phyloP scores from a whole-genome alignment of 1,139 yeast species.

The Hemisphaericaspora xylanilytica region DNA sequence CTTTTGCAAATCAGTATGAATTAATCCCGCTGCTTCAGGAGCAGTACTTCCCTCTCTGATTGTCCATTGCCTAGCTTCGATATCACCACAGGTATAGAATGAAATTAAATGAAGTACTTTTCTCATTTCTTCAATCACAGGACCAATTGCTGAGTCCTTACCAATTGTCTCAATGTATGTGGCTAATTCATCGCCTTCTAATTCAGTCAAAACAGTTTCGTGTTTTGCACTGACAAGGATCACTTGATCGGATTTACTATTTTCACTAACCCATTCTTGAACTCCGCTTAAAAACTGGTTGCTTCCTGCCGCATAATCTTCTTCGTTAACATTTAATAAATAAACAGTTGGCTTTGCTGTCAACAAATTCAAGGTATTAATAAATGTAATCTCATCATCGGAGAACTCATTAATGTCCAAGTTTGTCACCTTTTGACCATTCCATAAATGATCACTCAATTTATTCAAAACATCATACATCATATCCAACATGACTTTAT shows the following conservation, averaged over 20 bases:
- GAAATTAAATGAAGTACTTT: constrained; percentile 68
- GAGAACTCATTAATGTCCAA: constrained; percentile 48
- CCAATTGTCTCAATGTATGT: constrained; percentile 15
- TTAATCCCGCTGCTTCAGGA: constrained; percentile 91
- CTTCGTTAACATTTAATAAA: constrained; percentile 55
- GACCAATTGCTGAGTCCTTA: constrained; percentile 39
- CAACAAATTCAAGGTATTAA: constrained; percentile 58
- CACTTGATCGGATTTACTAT: constrained; percentile 55
- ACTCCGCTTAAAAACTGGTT: constrained; percentile 49
- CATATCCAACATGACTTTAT: constrained; percentile 29
- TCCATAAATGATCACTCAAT: constrained; percentile 52
- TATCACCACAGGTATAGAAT: constrained; percentile 87
- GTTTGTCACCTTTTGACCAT: constrained; percentile 49
- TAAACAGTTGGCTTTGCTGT: constrained; percentile 72
- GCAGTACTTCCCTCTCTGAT: constrained; percentile 75
- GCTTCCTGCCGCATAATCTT: constrained; percentile 46
- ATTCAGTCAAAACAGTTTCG: constrained; percentile 44
- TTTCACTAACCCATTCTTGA: constrained; percentile 50
- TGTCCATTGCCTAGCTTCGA: constrained; percentile 93
- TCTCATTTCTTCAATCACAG: constrained; percentile 62
- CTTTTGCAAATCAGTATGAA: constrained; percentile 82
- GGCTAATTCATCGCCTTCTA: constrained; percentile 20
- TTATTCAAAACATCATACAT: constrained; percentile 49
- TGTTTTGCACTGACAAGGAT: constrained; percentile 59
- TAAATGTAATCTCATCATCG: constrained; percentile 51